These are phyloP conservation scores for Malassezia slooffiae DNA, from an alignment of 1,284 basidiomycete species.

Conservation along the genomic window DNA sequence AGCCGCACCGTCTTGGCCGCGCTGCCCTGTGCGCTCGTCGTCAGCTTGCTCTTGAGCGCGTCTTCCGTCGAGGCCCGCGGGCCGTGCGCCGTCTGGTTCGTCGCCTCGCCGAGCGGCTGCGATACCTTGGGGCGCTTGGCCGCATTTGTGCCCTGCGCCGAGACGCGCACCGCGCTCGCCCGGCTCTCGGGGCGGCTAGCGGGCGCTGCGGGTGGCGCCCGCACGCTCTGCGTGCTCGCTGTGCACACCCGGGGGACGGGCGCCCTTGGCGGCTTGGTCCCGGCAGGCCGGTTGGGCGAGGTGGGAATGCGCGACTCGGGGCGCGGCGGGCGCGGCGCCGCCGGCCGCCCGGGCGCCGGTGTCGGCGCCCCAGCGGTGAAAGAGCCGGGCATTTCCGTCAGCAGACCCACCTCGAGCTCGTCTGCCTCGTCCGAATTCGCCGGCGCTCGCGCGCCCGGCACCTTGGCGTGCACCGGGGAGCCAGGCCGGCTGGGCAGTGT, in stretches of 20 bases:
- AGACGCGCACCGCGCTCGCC: too few relatives aligned
- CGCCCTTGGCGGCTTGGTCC: too few relatives aligned
- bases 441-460: too few relatives aligned
- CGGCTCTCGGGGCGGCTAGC: too few relatives aligned
- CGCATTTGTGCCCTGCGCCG: too few relatives aligned
- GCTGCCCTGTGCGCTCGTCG: not conserved
- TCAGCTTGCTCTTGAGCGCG: slow-evolving; percentile 15
- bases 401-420: not conserved
- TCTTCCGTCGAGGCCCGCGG: slow-evolving; percentile 9
- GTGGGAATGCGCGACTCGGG: too few relatives aligned
- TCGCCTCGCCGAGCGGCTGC: slow-evolving; percentile 11
- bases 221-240: too few relatives aligned
- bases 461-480: slow-evolving; percentile 10
- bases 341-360: not conserved
- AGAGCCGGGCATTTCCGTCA: slow-evolving; percentile 4
- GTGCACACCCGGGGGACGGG: too few relatives aligned
- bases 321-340: not conserved
- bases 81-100: slow-evolving; percentile 4
- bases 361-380: slow-evolving; percentile 1
- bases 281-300: too few relatives aligned
- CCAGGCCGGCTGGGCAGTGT: slow-evolving; percentile 18
- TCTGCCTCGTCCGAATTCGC: not conserved
- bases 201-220: too few relatives aligned
- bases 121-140: slow-evolving; percentile 14
- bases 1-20: not conserved